Base-by-base conservation (phyloP, 108 stramenopile genomes). In the Heterococcus sp. region DNA sequence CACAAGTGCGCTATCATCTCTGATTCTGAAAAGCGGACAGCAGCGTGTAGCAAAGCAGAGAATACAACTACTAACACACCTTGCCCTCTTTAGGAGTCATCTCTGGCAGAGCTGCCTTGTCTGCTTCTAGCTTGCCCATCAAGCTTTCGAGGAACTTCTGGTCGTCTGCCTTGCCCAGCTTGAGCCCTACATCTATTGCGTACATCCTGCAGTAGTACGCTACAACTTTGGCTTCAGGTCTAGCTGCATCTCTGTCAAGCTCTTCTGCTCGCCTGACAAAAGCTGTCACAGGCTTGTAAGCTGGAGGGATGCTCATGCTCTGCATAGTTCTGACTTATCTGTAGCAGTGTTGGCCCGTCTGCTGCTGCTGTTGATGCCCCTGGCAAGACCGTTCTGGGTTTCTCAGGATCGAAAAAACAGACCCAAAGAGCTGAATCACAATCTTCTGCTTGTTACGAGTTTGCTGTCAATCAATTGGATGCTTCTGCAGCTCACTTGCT, bases 181-280 rank as follows among this genome's bases (percentile, higher is more conserved):
- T 35, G 83, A 85, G 83, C 11, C 72, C 85, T n/a, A 78, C 70
- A n/a, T 85, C 85, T 11, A 33, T 78, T 32, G 85, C 85, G 73
- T 83, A 77, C 38, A 82, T n/a, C 29, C 85, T 31, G 77, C 85
- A 85, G 37, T 84, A 79, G 84, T 84, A 85, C 2, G 85, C 85
- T 3, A 85, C 84, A 28, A 80, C 83, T 46, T 84, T 78, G 3
- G 83, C 35, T 35, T 85, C 85, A 14, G 74, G 83, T 32, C 69
- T 11, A 34, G 71, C 32, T 3, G 70, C 34, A 29, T 78, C 65
- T 27, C 65, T 36, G 71, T 85, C 84, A n/a, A 85, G 73, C 36
- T 73, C 71, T 77, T 85, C 85, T 26, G 85, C 85, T 30, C 85
- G 66, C 46, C 85, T 75, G 35, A 85, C 74, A 65, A 73, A 85